These are phyloP conservation scores for Onygenales sp. DNA, from an alignment of 2,329 filamentous ascomycete genomes.

Conservation along the genomic window DNA sequence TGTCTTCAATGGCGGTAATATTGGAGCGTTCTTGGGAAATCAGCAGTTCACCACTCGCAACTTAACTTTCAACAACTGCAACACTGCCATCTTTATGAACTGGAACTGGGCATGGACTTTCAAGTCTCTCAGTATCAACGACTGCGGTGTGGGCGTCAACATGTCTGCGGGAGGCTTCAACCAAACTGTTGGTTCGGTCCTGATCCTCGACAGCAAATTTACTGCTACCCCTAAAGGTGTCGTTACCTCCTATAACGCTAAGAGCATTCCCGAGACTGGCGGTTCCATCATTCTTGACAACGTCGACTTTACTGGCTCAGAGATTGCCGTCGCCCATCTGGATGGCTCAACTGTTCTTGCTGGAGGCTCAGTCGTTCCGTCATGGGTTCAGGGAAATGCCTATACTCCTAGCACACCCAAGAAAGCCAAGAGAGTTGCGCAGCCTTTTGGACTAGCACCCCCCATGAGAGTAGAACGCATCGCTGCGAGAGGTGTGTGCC, in stretches of 20 bases:
- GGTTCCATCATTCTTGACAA: conserved; percentile 82
- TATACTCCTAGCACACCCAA: conserved; percentile 40
- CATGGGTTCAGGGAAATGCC: conserved; percentile 71
- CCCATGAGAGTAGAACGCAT: not conserved
- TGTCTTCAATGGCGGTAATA: conserved; percentile 70
- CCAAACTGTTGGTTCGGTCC: conserved; percentile 76
- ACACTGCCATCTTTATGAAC: conserved; percentile 79
- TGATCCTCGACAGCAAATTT: conserved; percentile 73
- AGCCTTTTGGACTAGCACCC: not conserved
- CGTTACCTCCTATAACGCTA: conserved; percentile 60
- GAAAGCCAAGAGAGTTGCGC: conserved; percentile 4
- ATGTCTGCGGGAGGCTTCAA: conserved; percentile 57
- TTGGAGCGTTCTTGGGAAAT: conserved; percentile 70
- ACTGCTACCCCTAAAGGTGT: conserved; percentile 67
- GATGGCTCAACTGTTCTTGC: conserved; percentile 51
- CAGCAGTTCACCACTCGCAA: conserved; percentile 85
- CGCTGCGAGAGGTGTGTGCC: not conserved
- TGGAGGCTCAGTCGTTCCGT: conserved; percentile 58
- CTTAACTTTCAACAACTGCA: conserved; percentile 69
- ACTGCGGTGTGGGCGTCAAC: conserved; percentile 66
- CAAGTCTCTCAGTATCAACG: conserved; percentile 65
- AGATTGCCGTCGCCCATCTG: conserved; percentile 53
- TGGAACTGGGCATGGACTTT: conserved; percentile 88
- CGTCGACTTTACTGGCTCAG: conserved; percentile 67
- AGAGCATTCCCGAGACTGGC: conserved; percentile 57